Percentiles rank a stretch among this genome's conserved stretches.
Conservation (phyloP, 1,284 basidiomycete species). For the Malassezia brasiliensis region DNA sequence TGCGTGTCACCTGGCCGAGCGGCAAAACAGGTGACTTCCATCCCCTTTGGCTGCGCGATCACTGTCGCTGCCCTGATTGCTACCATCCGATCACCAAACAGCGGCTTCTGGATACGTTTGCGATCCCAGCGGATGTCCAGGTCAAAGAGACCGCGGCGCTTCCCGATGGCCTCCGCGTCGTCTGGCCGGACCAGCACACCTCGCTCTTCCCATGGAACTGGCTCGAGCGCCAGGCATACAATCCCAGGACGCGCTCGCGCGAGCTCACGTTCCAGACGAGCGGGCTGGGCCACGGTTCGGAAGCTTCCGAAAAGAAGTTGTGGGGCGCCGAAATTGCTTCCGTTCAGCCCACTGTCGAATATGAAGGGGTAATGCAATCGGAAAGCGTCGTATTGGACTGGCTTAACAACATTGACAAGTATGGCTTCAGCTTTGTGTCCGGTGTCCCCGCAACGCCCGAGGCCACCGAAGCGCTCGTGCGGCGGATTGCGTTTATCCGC, state of each 20-base stretch:
- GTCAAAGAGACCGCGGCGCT: slow-evolving; percentile 51
- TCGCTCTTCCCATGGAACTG: slow-evolving; percentile 80
- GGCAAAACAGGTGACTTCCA: slow-evolving; percentile 49
- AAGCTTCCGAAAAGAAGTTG: slow-evolving; percentile 49
- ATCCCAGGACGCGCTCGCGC: slow-evolving; percentile 32
- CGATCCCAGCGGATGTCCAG: slow-evolving; percentile 68
- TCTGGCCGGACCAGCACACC: slow-evolving; percentile 54
- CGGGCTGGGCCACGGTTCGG: background rate
- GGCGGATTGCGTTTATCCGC: slow-evolving; percentile 75
- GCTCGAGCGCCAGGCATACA: slow-evolving; percentile 66
- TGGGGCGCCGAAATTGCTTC: slow-evolving; percentile 72
- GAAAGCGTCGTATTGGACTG: slow-evolving; percentile 67
- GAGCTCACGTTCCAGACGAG: background rate
- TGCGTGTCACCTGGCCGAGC: slow-evolving; percentile 22
- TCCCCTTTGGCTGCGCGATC: slow-evolving; percentile 66
- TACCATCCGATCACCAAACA: slow-evolving; percentile 86
- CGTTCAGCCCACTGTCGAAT: slow-evolving; percentile 65
- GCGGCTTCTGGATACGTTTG: slow-evolving; percentile 71
- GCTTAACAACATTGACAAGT: slow-evolving; percentile 62
- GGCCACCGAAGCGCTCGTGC: slow-evolving; percentile 69
- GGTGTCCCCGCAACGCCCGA: slow-evolving; percentile 71
- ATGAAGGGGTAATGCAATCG: slow-evolving; percentile 65
- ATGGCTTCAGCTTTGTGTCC: slow-evolving; percentile 78
- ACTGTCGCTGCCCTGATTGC: slow-evolving; percentile 78
- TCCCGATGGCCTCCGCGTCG: slow-evolving; percentile 60